phyloP scores from a whole-genome alignment of 2,329 filamentous ascomycete species.

The Arthrinium phaeospermum region DNA sequence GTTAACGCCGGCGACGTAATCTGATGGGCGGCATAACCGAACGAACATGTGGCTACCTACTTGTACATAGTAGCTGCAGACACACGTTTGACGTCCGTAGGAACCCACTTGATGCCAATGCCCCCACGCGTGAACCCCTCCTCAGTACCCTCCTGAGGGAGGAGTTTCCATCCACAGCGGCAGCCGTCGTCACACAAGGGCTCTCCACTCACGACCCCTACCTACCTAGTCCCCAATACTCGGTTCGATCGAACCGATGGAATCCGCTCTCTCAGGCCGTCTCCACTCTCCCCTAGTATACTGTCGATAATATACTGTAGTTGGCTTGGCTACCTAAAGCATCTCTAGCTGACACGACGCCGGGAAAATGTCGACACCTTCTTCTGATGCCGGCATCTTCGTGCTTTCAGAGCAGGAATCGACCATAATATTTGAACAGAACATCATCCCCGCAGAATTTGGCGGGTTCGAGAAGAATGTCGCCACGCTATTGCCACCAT shows the following conservation, averaged over 20 bases:
- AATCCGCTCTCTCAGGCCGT: background rate
- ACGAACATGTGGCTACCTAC: slow-evolving; percentile 7
- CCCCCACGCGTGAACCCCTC: slow-evolving; percentile 11
- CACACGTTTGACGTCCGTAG: background rate
- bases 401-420: background rate
- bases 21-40: background rate
- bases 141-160: background rate
- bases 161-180: slow-evolving; percentile 3
- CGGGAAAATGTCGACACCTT: background rate
- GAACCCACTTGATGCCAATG: slow-evolving; percentile 5
- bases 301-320: background rate
- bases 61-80: background rate
- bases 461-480: background rate
- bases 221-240: background rate
- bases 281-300: background rate
- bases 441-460: slow-evolving; percentile 42
- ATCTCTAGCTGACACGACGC: background rate
- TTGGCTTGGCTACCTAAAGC: background rate
- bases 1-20: background rate
- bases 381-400: background rate
- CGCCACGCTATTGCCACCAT: slow-evolving; percentile 19
- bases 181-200: background rate
- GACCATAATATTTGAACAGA: slow-evolving; percentile 37
- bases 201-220: background rate
- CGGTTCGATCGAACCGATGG: slow-evolving; percentile 10